Conservation (phyloP, 345 rosid species). For the Salix caprea region DNA sequence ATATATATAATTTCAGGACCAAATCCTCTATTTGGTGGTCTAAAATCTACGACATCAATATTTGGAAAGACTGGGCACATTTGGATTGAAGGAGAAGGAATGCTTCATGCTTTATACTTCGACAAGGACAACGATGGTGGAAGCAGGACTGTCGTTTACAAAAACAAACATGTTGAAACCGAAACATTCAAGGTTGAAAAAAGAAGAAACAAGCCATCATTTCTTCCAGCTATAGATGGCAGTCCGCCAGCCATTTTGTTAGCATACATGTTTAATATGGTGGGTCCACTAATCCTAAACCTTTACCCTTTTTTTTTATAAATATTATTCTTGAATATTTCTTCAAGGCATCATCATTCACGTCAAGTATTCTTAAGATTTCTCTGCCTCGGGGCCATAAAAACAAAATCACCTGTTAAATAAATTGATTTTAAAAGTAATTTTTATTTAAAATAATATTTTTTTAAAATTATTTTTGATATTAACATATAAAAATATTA, state of each 20-base stretch:
- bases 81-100: constrained; percentile 62
- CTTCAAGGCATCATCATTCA: too few relatives aligned
- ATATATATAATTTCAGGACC: constrained; percentile 32
- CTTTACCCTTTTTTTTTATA: too few relatives aligned
- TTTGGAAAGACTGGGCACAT: constrained; percentile 38
- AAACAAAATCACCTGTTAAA: too few relatives aligned
- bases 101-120: constrained; percentile 49
- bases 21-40: constrained; percentile 48
- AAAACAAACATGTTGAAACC: constrained; percentile 36
- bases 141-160: constrained; percentile 35
- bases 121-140: constrained; percentile 12
- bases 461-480: too few relatives aligned
- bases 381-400: too few relatives aligned
- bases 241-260: constrained; percentile 34
- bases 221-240: constrained; percentile 45
- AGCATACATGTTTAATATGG: constrained; percentile 32
- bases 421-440: too few relatives aligned
- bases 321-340: too few relatives aligned
- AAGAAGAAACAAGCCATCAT: constrained; percentile 26
- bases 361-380: too few relatives aligned
- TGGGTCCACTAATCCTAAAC: background rate
- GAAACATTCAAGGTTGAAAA: constrained; percentile 45
- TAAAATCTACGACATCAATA: constrained; percentile 35
- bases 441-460: too few relatives aligned
- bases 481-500: too few relatives aligned